Conservation (phyloP, 352 stramenopile genomes). For the Peronospora belbahrii region DNA sequence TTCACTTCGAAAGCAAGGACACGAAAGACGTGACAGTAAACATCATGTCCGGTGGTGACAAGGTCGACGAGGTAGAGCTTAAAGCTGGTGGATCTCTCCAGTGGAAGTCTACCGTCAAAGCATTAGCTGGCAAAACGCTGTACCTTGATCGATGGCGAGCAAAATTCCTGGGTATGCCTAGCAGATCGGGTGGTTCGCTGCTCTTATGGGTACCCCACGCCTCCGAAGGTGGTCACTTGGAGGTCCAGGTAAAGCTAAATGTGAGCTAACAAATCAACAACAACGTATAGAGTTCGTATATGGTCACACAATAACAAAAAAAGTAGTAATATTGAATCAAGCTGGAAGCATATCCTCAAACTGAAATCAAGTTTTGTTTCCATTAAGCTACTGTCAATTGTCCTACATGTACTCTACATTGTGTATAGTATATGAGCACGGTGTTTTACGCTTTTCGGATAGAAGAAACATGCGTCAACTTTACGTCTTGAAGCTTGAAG, state of each 20-base stretch:
- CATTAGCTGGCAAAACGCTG: slow-evolving; percentile 47
- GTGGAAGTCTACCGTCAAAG: slow-evolving; percentile 30
- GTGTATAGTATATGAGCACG: no score
- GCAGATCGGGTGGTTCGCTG: slow-evolving; percentile 52
- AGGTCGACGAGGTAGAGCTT: slow-evolving; percentile 33
- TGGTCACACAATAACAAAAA: no score
- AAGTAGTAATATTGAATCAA: no score
- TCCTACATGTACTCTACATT: no score
- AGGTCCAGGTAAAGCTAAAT: slow-evolving; percentile 43
- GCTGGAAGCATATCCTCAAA: no score
- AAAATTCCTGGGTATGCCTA: slow-evolving; percentile 44
- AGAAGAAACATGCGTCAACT: no score
- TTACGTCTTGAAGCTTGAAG: no score
- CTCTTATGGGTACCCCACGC: slow-evolving; percentile 48
- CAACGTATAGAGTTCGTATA: slow-evolving; percentile 4
- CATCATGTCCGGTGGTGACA: slow-evolving; percentile 36
- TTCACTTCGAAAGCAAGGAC: slow-evolving; percentile 40
- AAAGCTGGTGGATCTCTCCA: slow-evolving; percentile 18
- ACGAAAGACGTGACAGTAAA: slow-evolving; percentile 39
- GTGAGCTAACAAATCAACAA: slow-evolving; percentile 22
- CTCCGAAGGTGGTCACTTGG: slow-evolving; percentile 32
- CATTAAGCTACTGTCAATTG: no score
- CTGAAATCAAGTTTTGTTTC: no score
- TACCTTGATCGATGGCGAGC: slow-evolving; percentile 65
- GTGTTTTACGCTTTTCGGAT: no score